Conservation (phyloP, 164 flowering plant genomes). For the Brasenia schreberi region DNA sequence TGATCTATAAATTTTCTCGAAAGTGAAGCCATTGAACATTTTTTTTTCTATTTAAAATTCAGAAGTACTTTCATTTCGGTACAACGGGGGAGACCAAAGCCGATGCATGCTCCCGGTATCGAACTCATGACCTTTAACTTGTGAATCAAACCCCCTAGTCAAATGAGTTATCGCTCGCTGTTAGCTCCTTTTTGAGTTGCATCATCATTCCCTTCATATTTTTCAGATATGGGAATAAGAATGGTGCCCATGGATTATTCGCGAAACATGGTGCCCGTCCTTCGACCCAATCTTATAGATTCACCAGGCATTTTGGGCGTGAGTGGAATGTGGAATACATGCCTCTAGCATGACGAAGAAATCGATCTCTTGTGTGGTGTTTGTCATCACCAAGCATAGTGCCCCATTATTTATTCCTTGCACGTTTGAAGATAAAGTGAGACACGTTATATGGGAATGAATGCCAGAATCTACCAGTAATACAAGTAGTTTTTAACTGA, state of each 20-base stretch:
- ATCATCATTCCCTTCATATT: background rate
- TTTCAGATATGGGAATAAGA: background rate
- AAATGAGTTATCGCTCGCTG: no score
- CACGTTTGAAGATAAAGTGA: background rate
- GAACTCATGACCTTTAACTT: no score
- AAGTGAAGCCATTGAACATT: no score
- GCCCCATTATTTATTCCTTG: background rate
- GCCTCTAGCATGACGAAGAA: background rate
- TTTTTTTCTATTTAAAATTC: no score
- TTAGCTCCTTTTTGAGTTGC: background rate
- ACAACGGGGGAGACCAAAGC: no score
- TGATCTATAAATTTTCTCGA: no score
- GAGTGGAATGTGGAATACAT: background rate
- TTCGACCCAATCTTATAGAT: background rate
- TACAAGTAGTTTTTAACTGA: background rate
- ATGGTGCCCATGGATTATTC: background rate
- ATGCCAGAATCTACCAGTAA: background rate
- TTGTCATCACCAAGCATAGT: background rate
- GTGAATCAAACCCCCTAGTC: no score
- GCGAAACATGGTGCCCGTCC: background rate
- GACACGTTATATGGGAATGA: background rate
- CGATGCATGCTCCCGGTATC: no score
- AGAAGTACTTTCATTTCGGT: no score
- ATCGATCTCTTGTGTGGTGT: background rate
- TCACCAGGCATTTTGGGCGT: background rate